Conservation (phyloP, 805 yeast genomes). For the Peterozyma toletana region DNA sequence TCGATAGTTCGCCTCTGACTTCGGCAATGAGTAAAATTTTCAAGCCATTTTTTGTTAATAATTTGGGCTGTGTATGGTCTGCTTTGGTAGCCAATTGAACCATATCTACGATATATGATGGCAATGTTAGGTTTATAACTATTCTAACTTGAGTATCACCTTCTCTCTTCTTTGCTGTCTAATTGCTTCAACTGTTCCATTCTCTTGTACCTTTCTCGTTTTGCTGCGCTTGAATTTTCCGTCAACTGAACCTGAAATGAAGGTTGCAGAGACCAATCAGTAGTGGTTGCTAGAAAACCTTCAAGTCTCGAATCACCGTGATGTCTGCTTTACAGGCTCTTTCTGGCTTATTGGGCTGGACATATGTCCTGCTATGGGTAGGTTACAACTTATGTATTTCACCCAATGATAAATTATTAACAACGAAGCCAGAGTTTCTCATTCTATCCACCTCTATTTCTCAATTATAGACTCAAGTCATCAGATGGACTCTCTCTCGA, state of each 20-base stretch:
- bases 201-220: too few species aligned
- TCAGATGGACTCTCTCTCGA: constrained; percentile 46
- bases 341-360: constrained; percentile 21
- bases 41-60: constrained; percentile 21
- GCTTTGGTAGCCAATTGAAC: too few species aligned
- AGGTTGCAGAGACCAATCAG: too few species aligned
- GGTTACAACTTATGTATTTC: background rate
- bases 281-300: background rate
- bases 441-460: constrained; percentile 39
- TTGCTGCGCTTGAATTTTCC: too few species aligned
- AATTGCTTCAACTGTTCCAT: too few species aligned
- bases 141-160: too few species aligned
- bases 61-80: constrained; percentile 6
- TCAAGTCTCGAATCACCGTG: background rate
- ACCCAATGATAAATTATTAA: background rate
- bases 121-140: background rate
- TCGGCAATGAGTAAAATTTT: constrained; percentile 47
- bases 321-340: background rate
- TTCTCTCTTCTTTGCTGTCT: too few species aligned
- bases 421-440: constrained; percentile 29
- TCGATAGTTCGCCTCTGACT: constrained; percentile 44
- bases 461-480: constrained; percentile 30
- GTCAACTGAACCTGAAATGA: too few species aligned
- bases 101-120: too few species aligned
- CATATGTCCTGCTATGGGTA: constrained; percentile 32